Evolutionary conservation across 306 rosid species (phyloP).

Genomic region (Lathyrus oleraceus): DNA sequence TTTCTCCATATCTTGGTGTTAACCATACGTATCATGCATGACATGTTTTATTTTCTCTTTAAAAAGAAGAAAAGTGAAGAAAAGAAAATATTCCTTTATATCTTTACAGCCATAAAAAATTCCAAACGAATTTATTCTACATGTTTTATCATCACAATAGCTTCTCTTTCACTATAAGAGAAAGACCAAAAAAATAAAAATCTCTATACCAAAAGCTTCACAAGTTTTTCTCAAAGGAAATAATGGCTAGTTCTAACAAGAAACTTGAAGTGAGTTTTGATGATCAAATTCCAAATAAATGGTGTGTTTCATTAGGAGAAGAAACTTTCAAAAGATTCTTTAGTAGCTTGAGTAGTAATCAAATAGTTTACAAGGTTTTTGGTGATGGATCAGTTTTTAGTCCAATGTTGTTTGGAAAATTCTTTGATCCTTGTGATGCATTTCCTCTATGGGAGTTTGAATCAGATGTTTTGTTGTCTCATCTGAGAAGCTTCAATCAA

Average conservation of each 20-base stretch:
- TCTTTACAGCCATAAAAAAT: slow-evolving; percentile 76
- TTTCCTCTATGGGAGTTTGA: slow-evolving; percentile 97
- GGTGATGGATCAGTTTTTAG: slow-evolving; percentile 87
- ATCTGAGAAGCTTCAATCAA: slow-evolving; percentile 59
- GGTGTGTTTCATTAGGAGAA: slow-evolving; percentile 78
- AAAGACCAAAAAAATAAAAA: slow-evolving; percentile 28
- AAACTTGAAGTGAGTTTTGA: slow-evolving; percentile 67
- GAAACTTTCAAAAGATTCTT: slow-evolving; percentile 69
- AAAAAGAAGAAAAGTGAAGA: slow-evolving; percentile 40
- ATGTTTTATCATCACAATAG: slow-evolving; percentile 35
- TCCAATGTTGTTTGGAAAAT: slow-evolving; percentile 88
- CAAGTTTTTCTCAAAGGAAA: slow-evolving; percentile 28
- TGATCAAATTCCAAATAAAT: slow-evolving; percentile 69
- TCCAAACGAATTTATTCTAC: slow-evolving; percentile 70
- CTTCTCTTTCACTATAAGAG: slow-evolving; percentile 61
- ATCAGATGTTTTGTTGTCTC: slow-evolving; percentile 66
- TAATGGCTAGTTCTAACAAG: slow-evolving; percentile 44
- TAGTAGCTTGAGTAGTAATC: slow-evolving; percentile 49
- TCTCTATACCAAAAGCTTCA: slow-evolving; percentile 42
- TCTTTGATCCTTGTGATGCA: slow-evolving; percentile 96
- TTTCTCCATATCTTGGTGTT: slow-evolving; percentile 41
- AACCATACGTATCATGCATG: slow-evolving; percentile 42
- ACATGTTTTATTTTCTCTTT: slow-evolving; percentile 40
- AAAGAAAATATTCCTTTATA: slow-evolving; percentile 59
- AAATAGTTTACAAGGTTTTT: slow-evolving; percentile 60